phyloP scores from a whole-genome alignment of 2,329 filamentous ascomycete species.

The Cordyceps cateniannulata region DNA sequence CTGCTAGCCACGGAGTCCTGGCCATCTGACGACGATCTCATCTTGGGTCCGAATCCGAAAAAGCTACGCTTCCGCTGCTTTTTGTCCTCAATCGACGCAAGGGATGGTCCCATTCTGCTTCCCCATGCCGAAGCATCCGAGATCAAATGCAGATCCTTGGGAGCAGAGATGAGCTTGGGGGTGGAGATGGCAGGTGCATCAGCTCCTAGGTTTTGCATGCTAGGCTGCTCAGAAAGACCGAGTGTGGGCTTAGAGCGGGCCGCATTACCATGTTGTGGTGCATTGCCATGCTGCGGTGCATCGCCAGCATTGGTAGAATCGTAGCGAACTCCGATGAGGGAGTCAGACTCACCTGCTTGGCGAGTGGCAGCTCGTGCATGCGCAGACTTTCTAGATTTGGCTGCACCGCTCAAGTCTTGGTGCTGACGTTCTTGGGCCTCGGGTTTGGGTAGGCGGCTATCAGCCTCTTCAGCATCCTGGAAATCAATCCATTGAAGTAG shows the following conservation, averaged over 20 bases:
- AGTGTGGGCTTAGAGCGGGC: conserved; percentile 31
- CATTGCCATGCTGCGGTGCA: conserved; percentile 34
- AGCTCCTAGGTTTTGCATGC: conserved; percentile 25
- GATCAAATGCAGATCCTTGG: conserved; percentile 78
- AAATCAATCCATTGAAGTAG: conserved; percentile 84
- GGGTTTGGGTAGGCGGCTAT: conserved; percentile 24
- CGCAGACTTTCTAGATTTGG: conserved; percentile 26
- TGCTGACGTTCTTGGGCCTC: conserved; percentile 28
- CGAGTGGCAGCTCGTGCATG: conserved; percentile 29
- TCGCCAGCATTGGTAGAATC: conserved; percentile 49
- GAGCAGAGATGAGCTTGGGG: conserved; percentile 64
- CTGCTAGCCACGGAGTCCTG: conserved; percentile 49
- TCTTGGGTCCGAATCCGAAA: conserved; percentile 61
- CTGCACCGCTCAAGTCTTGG: conserved; percentile 22
- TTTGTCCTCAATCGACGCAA: conserved; percentile 62
- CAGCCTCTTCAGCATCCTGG: conserved; percentile 50
- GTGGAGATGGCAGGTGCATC: conserved; percentile 29
- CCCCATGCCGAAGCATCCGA: conserved; percentile 80
- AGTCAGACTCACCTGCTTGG: conserved; percentile 33
- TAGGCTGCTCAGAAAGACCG: conserved; percentile 27
- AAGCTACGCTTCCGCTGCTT: conserved; percentile 73
- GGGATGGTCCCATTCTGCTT: conserved; percentile 55
- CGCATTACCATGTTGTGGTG: conserved; percentile 19
- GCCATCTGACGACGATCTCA: conserved; percentile 51
- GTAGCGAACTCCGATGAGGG: conserved; percentile 52